Percentiles rank a stretch among this genome's conserved stretches.
Conservation (phyloP, 2,329 filamentous ascomycete genomes). For the Balansia obtecta region DNA sequence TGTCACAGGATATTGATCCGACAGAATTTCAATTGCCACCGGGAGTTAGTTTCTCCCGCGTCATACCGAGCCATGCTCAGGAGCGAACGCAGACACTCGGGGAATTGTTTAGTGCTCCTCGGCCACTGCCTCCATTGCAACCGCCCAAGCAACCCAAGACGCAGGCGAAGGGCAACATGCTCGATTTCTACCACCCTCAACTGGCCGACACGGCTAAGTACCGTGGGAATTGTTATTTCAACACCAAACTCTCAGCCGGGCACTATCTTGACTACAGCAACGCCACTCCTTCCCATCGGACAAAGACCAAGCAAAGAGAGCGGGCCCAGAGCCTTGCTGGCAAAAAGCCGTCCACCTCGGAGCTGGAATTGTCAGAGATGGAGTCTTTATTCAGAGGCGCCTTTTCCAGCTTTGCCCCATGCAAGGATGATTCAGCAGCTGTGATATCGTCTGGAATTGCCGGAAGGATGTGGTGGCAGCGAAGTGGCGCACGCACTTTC, state of each 20-base stretch:
- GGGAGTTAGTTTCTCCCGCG: slow-evolving; percentile 45
- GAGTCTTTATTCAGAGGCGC: slow-evolving; percentile 64
- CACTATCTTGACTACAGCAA: slow-evolving; percentile 61
- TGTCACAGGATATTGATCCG: slow-evolving; percentile 18
- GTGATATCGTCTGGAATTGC: slow-evolving; percentile 56
- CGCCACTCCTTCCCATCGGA: slow-evolving; percentile 41
- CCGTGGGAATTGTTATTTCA: slow-evolving; percentile 49
- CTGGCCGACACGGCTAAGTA: slow-evolving; percentile 41
- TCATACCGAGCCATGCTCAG: slow-evolving; percentile 20
- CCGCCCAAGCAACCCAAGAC: slow-evolving; percentile 61
- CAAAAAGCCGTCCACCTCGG: slow-evolving; percentile 41
- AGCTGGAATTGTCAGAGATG: slow-evolving; percentile 52
- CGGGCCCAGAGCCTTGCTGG: slow-evolving; percentile 55
- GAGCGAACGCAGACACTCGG: slow-evolving; percentile 54
- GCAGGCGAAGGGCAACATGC: slow-evolving; percentile 48
- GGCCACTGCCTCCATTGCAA: slow-evolving; percentile 51
- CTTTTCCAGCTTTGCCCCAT: slow-evolving; percentile 70
- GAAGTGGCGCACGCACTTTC: slow-evolving; percentile 52
- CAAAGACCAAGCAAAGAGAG: slow-evolving; percentile 55
- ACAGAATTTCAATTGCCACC: slow-evolving; percentile 49
- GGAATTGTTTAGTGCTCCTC: slow-evolving; percentile 59
- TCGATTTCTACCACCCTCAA: slow-evolving; percentile 42
- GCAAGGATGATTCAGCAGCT: slow-evolving; percentile 59
- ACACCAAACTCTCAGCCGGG: slow-evolving; percentile 51
- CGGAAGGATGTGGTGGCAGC: slow-evolving; percentile 66